These are phyloP conservation scores for Trichoderma breve DNA, from an alignment of 2,329 filamentous ascomycete species.

Conservation along the genomic window DNA sequence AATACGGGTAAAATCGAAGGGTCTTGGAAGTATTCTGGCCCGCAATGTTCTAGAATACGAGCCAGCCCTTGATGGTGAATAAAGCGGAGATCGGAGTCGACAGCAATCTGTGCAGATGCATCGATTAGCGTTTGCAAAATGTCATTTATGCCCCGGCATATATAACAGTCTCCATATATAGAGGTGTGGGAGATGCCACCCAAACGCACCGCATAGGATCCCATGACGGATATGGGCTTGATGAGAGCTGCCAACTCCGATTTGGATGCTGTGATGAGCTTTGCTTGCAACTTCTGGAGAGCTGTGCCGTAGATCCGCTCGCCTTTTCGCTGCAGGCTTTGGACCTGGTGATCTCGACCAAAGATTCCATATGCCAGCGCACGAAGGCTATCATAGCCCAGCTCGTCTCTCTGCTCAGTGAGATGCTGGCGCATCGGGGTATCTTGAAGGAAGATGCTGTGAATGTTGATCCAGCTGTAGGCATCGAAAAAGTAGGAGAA, in stretches of 20 bases:
- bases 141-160: not conserved
- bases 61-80: not conserved
- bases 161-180: too few relatives aligned
- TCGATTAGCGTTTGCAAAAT: not conserved
- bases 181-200: not conserved
- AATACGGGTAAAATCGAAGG: not conserved
- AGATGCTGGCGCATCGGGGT: slow-evolving; percentile 5
- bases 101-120: not conserved
- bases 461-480: slow-evolving; percentile 10
- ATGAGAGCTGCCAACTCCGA: not conserved
- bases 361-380: not conserved
- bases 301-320: not conserved
- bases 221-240: slow-evolving; percentile 9
- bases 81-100: not conserved
- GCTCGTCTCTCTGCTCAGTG: not conserved
- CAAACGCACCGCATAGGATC: not conserved
- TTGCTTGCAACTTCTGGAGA: not conserved
- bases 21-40: not conserved
- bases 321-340: not conserved
- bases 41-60: slow-evolving; percentile 3
- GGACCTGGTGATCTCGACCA: not conserved
- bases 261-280: not conserved
- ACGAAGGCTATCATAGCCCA: slow-evolving; percentile 4
- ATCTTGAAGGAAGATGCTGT: not conserved
- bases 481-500: slow-evolving; percentile 8